Evolutionary conservation across 2,329 filamentous ascomycete species (phyloP).

Genomic region (Periglandula ipomoeae): DNA sequence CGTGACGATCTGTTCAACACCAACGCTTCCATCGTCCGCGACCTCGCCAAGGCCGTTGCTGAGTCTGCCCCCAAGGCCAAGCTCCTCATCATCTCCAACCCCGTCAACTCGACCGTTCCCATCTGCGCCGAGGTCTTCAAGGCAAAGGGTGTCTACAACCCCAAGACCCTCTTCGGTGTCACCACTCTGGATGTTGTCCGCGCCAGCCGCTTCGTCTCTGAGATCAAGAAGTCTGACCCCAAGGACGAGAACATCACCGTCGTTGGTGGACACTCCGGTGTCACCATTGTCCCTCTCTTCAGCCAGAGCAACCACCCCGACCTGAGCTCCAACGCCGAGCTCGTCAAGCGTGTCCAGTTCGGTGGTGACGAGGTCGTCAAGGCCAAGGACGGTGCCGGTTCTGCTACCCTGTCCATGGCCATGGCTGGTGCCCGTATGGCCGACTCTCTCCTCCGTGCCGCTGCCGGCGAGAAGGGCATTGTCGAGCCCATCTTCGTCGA

Average conservation of each 20-base stretch:
- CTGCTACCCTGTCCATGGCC: slow-evolving; percentile 96
- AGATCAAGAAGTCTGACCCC: slow-evolving; percentile 86
- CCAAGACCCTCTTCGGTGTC: slow-evolving; percentile 97
- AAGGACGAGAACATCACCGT: slow-evolving; percentile 91
- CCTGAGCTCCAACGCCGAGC: slow-evolving; percentile 67
- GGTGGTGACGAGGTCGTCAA: slow-evolving; percentile 98
- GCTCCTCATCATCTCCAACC: slow-evolving; percentile 96
- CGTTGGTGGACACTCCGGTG: slow-evolving; percentile 92
- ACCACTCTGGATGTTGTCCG: slow-evolving; percentile 98
- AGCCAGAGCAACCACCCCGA: slow-evolving; percentile 84
- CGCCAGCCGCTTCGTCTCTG: slow-evolving; percentile 92
- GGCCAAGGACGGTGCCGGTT: slow-evolving; percentile 97
- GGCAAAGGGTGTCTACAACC: slow-evolving; percentile 91
- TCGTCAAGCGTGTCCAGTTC: slow-evolving; percentile 94
- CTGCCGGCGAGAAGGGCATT: slow-evolving; percentile 89
- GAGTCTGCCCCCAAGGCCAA: slow-evolving; percentile 85
- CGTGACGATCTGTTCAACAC: slow-evolving; percentile 99
- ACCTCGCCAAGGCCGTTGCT: slow-evolving; percentile 91
- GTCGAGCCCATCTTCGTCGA: slow-evolving; percentile 96
- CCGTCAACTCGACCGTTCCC: slow-evolving; percentile 98
- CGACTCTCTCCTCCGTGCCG: slow-evolving; percentile 86
- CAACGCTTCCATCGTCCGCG: slow-evolving; percentile 98
- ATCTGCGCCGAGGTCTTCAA: slow-evolving; percentile 98
- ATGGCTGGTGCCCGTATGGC: slow-evolving; percentile 82
- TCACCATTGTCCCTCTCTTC: slow-evolving; percentile 97